Evolutionary conservation across 2,329 filamentous ascomycete genomes (phyloP).

Genomic region (Sporothrix luriei): DNA sequence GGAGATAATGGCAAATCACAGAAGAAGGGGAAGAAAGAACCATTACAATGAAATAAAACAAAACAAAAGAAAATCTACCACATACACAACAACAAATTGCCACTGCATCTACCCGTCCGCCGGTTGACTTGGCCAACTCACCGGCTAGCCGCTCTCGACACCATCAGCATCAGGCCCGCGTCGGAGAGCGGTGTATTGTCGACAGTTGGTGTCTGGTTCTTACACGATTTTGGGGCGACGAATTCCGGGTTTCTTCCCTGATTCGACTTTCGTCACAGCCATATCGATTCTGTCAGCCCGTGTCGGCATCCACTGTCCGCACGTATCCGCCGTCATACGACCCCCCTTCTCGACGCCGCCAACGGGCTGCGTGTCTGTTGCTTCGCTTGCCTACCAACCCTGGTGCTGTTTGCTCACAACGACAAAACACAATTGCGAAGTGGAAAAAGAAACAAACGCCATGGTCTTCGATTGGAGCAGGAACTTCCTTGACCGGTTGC

Average conservation of each 20-base stretch:
- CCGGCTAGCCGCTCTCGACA: not conserved
- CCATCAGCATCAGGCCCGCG: not conserved
- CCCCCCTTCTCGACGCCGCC: not conserved
- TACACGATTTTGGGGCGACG: too few relatives aligned
- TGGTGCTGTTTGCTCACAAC: not conserved
- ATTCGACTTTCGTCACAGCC: not conserved
- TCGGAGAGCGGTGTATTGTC: not conserved
- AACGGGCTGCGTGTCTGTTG: too few relatives aligned
- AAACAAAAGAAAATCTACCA: not conserved
- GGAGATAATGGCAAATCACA: not conserved
- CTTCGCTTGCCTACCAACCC: not conserved
- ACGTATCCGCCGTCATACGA: not conserved
- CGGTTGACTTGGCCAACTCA: conserved; percentile 14
- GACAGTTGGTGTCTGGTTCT: too few relatives aligned
- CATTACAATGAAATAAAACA: not conserved
- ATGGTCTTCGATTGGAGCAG: not conserved
- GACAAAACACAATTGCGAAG: not conserved
- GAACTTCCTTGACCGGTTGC: conserved; percentile 1
- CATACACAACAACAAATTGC: not conserved
- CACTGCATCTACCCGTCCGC: not conserved
- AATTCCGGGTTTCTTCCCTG: too few relatives aligned
- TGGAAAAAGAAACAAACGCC: not conserved
- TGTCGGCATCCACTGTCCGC: not conserved
- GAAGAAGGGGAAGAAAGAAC: not conserved
- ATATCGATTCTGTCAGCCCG: not conserved